Base-by-base conservation (phyloP, 2,329 filamentous ascomycete species). In the Colletotrichum tamarilloi region DNA sequence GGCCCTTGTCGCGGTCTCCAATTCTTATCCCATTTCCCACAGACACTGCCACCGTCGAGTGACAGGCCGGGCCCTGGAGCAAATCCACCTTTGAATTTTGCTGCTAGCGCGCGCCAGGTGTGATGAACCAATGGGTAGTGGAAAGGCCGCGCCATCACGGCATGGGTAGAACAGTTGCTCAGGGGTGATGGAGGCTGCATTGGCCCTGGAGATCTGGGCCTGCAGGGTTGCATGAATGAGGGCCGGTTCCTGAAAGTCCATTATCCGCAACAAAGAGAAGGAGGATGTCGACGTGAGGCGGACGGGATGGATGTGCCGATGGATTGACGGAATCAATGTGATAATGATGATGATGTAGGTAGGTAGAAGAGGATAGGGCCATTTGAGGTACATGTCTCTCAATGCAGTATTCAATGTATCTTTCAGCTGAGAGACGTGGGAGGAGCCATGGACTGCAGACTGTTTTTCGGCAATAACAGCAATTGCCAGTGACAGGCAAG, bases 31-130 rank as follows among this genome's bases (percentile, higher is more conserved):
- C 38, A 52, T 62, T 57, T 73, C 67, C 70, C 70, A 73, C 67
- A 62, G 71, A 73, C 71, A 73, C 71, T 30, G 71, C 71, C 71
- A 73, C 71, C 42, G 59, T 65, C 56, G 71, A 70, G 28, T 70
- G 67, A 71, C 71, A 73, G 67, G 67, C 60, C n/a, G 46, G 55
- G 60, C 68, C 68, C 68, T 68, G 68, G 58, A 26, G 62, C 60
- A 38, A 32, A 72, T 72, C 72, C 72, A 71, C 67, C 30, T 35
- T 62, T 30, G 68, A 72, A 67, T 64, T 72, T 74, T 57, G 30
- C 35, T 72, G 57, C 72, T 74, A 63, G 72, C 68, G 68, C 72
- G 68, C 72, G 62, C 68, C 52, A 68, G 72, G 22, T 8, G 22
- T 32, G 57, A 72, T 42, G 62, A 46, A 26, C 67, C 70, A 73